These are phyloP conservation scores for Lotmaria passim DNA, from an alignment of 208 protist genomes.

Conservation along the genomic window DNA sequence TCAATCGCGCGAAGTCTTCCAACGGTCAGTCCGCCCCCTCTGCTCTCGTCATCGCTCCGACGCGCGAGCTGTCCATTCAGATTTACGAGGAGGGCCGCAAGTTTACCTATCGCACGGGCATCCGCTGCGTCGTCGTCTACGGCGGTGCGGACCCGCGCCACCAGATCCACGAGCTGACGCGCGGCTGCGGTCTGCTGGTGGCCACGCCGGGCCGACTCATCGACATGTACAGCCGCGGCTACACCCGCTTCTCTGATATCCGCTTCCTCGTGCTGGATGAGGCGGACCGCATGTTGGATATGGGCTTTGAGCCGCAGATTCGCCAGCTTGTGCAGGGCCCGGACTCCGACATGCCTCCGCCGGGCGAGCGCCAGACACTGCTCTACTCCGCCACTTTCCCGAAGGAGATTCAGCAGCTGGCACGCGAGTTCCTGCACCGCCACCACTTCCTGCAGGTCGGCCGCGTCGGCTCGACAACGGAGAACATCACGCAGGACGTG, in stretches of 20 bases:
- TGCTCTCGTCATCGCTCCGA: constrained; percentile 97
- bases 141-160: constrained; percentile 95
- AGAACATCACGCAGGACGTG: constrained; percentile 97
- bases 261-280: constrained; percentile 98
- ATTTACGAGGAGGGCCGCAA: constrained; percentile 97
- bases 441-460: constrained; percentile 98
- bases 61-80: constrained; percentile 97
- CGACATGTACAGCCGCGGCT: constrained; percentile 87
- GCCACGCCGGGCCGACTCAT: constrained; percentile 92
- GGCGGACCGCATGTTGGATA: constrained; percentile 99
- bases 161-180: constrained; percentile 97
- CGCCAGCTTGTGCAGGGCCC: constrained; percentile 97
- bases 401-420: constrained; percentile 98
- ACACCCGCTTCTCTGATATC: constrained; percentile 88
- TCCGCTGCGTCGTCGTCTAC: constrained; percentile 97
- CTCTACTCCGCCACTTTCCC: constrained; percentile 99
- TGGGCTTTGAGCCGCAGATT: constrained; percentile 99
- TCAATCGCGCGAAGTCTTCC: constrained; percentile 46
- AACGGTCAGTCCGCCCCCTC: constrained; percentile 84
- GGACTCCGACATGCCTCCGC: constrained; percentile 94
- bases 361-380: constrained; percentile 98
- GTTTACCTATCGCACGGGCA: constrained; percentile 95
- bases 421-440: constrained; percentile 96
- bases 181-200: constrained; percentile 95
- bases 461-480: constrained; percentile 97